These are phyloP conservation scores for Verbascum thapsus DNA, from an alignment of 257 asterid species.

Conservation along the genomic window DNA sequence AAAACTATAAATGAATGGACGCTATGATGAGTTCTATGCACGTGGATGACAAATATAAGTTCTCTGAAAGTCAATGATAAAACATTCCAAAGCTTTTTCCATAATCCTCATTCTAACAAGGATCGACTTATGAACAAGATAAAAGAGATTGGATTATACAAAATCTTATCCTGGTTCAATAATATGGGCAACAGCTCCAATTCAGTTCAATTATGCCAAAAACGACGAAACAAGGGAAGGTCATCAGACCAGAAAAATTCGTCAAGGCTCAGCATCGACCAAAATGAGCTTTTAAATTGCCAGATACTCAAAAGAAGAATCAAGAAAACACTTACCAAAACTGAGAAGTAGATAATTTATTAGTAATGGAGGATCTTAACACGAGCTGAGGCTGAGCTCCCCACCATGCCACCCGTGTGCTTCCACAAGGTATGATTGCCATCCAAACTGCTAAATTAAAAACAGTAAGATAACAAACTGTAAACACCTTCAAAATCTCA, in stretches of 20 bases:
- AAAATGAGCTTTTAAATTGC: not conserved
- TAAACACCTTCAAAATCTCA: conserved; percentile 10
- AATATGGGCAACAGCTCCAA: not conserved
- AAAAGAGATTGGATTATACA: too few relatives aligned
- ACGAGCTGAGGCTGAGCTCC: conserved; percentile 73
- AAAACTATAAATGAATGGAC: conserved; percentile 22
- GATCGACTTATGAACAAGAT: too few relatives aligned
- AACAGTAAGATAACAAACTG: not conserved
- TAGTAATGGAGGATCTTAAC: conserved; percentile 43
- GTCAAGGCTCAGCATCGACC: not conserved
- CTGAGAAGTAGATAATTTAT: conserved; percentile 39
- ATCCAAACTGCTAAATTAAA: conserved; percentile 47
- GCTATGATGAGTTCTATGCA: not conserved
- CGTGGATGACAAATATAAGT: too few relatives aligned
- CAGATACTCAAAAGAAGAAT: not conserved
- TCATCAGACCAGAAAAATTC: not conserved
- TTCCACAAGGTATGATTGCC: conserved; percentile 91
- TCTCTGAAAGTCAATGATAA: too few relatives aligned
- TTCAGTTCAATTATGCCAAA: not conserved
- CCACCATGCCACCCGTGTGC: conserved; percentile 62
- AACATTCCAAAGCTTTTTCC: too few relatives aligned
- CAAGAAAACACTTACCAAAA: conserved; percentile 46
- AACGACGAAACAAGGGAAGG: not conserved
- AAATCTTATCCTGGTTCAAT: too few relatives aligned
- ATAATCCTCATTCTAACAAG: too few relatives aligned